These are phyloP conservation scores for Ceratobasidium sp. DNA, from an alignment of 1,284 basidiomycete genomes.

Conservation along the genomic window DNA sequence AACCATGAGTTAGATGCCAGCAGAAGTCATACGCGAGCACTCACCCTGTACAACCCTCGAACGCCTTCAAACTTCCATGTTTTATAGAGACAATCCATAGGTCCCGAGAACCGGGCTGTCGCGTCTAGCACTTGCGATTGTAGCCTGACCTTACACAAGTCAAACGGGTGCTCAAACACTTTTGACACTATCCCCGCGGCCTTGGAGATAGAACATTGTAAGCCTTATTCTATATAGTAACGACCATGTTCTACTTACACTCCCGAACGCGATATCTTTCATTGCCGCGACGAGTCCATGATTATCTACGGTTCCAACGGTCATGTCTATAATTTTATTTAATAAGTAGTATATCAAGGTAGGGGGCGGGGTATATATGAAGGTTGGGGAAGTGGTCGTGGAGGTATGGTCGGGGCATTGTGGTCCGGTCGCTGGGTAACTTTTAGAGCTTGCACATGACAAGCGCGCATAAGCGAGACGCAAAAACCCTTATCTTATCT, in stretches of 20 bases:
- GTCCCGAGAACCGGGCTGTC: constrained; percentile 79
- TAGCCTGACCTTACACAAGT: constrained; percentile 86
- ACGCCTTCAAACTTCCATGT: constrained; percentile 85
- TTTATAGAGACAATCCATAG: constrained; percentile 83
- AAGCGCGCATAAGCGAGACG: constrained; percentile 31
- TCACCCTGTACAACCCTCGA: constrained; percentile 82
- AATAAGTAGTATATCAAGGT: constrained; percentile 13
- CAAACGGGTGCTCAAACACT: constrained; percentile 89
- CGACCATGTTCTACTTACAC: constrained; percentile 52
- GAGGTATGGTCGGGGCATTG: constrained; percentile 2
- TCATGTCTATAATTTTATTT: constrained; percentile 36
- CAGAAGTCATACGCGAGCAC: constrained; percentile 56
- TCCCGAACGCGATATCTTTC: constrained; percentile 64
- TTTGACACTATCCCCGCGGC: constrained; percentile 86
- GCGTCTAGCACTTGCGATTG: constrained; percentile 86
- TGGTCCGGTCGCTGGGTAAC: constrained; percentile 11
- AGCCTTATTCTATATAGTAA: constrained; percentile 8
- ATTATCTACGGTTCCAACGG: constrained; percentile 17
- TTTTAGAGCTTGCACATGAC: constrained; percentile 18
- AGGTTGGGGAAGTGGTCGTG: neutral
- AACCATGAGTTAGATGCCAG: constrained; percentile 17
- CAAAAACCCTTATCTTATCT: constrained; percentile 30
- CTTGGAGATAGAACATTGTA: constrained; percentile 57
- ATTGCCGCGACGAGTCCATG: constrained; percentile 45
- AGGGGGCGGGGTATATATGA: constrained; percentile 3